Evolutionary conservation across 139 green algal genomes (phyloP).

Genomic region (Chlorella sp.): DNA sequence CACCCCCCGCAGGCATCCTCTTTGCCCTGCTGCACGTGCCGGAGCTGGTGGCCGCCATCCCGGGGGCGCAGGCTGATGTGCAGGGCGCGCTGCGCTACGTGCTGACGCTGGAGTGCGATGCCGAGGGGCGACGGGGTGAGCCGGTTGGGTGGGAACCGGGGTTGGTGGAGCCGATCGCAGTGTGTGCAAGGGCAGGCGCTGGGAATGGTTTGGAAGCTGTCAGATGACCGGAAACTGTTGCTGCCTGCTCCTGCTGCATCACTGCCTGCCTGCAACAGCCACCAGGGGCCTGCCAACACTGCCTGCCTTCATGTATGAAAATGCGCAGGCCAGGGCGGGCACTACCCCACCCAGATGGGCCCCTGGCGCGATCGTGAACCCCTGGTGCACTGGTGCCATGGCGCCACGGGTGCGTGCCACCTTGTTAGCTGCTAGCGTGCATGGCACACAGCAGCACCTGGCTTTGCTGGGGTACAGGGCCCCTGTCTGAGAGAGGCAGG

Average conservation of each 20-base stretch:
- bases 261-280: background rate
- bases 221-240: no score
- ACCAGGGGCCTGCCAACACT: background rate
- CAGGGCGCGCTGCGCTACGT: slow-evolving; percentile 34
- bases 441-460: background rate
- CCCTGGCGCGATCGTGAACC: slow-evolving; percentile 27
- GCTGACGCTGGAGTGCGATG: slow-evolving; percentile 34
- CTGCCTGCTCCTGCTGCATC: background rate
- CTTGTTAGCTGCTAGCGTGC: background rate
- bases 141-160: background rate
- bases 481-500: background rate
- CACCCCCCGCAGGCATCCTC: slow-evolving; percentile 35
- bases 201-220: no score
- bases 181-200: no score
- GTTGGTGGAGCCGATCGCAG: no score
- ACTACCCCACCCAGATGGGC: slow-evolving; percentile 41
- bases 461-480: background rate
- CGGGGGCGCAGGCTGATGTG: slow-evolving; percentile 4
- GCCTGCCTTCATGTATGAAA: no score
- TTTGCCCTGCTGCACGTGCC: slow-evolving; percentile 43
- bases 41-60: background rate
- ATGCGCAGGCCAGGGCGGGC: background rate
- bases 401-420: slow-evolving; percentile 15
- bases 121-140: background rate
- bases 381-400: slow-evolving; percentile 54